These are phyloP conservation scores for Pseudogymnoascus destructans DNA, from an alignment of 2,329 filamentous ascomycete species.

Conservation along the genomic window DNA sequence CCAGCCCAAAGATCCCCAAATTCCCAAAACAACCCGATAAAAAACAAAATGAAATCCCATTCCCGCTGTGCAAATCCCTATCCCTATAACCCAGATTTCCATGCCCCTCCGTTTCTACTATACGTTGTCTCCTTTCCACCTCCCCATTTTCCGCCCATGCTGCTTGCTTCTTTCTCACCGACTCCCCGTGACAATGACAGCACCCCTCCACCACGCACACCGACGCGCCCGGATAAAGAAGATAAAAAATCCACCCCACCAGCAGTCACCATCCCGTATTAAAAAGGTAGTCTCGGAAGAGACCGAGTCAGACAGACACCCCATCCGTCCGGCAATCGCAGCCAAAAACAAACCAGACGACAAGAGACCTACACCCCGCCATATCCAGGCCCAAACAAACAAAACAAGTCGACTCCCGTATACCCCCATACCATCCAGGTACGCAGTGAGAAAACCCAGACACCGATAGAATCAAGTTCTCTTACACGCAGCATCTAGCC, in stretches of 20 bases:
- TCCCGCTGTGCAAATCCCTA: background rate
- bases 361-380: background rate
- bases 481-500: slow-evolving; percentile 43
- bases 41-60: background rate
- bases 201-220: background rate
- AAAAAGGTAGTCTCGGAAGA: background rate
- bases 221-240: background rate
- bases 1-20: background rate
- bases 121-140: background rate
- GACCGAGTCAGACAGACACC: background rate
- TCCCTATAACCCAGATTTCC: background rate
- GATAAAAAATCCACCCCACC: background rate
- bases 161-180: background rate
- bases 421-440: background rate
- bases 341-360: background rate
- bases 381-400: background rate
- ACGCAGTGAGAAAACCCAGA: background rate
- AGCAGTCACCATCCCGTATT: background rate
- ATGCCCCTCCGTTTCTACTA: background rate
- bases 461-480: background rate
- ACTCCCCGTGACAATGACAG: background rate
- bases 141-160: background rate
- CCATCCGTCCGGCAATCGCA: background rate
- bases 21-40: background rate
- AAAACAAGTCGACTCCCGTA: background rate